Percentiles rank a stretch among this genome's conserved stretches.
Evolutionary conservation across 495 filamentous ascomycete genomes (phyloP).

Genomic region (Tuber brumale): DNA sequence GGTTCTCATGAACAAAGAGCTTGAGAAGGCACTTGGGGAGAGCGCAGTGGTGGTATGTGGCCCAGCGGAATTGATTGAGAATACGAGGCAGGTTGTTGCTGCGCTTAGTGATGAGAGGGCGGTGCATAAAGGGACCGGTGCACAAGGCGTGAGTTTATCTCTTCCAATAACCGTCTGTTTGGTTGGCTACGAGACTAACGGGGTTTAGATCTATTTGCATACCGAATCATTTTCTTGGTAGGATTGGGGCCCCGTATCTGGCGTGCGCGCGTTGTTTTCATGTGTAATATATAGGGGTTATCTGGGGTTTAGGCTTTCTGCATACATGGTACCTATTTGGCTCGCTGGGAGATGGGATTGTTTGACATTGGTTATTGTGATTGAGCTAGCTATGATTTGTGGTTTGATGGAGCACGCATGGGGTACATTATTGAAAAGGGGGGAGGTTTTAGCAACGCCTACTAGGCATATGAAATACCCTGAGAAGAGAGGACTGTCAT

Average conservation of each 20-base stretch:
- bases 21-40: slow-evolving; percentile 75
- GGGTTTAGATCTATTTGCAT: slow-evolving; percentile 29
- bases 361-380: neutral
- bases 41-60: slow-evolving; percentile 79
- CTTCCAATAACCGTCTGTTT: neutral
- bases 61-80: slow-evolving; percentile 57
- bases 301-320: slow-evolving; percentile 3
- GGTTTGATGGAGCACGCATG: neutral
- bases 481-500: neutral
- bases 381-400: neutral
- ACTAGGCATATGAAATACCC: neutral
- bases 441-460: neutral
- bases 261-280: neutral
- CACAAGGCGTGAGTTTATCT: slow-evolving; percentile 63
- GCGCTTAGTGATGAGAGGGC: slow-evolving; percentile 75
- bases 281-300: neutral
- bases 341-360: neutral
- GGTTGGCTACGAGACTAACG: neutral
- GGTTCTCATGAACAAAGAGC: slow-evolving; percentile 49
- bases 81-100: slow-evolving; percentile 61
- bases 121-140: slow-evolving; percentile 84
- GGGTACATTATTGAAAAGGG: neutral
- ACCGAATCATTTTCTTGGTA: slow-evolving; percentile 39
- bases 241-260: neutral
- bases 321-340: neutral